Percentiles rank a stretch among this genome's conserved stretches.
Conservation (phyloP, 306 rosid species). For the Benincasa hispida region DNA sequence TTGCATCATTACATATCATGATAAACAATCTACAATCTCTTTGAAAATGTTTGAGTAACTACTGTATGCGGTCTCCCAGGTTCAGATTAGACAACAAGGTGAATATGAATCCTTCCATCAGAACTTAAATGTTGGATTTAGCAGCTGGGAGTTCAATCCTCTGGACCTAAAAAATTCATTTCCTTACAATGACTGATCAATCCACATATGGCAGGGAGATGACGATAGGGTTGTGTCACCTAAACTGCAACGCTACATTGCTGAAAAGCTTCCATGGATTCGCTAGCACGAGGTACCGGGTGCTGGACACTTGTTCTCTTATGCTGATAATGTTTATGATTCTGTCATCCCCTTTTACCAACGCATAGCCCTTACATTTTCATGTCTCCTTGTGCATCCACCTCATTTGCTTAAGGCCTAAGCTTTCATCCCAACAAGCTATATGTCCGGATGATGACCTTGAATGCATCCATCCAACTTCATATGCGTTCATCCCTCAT, state of each 20-base stretch:
- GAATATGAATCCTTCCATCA: conserved; percentile 42
- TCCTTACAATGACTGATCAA: conserved; percentile 45
- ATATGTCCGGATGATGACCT: too few relatives aligned
- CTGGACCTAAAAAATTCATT: conserved; percentile 62
- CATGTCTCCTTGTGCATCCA: too few relatives aligned
- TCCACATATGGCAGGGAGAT: conserved; percentile 88
- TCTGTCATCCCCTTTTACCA: conserved; percentile 7
- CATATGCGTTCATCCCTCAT: too few relatives aligned
- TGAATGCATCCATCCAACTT: too few relatives aligned
- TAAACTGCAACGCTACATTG: conserved; percentile 42
- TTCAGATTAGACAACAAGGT: conserved; percentile 51
- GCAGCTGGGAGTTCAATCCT: conserved; percentile 80
- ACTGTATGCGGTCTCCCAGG: conserved; percentile 24
- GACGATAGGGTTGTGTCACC: conserved; percentile 59
- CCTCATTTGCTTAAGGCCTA: too few relatives aligned
- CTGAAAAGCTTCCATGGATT: conserved; percentile 64
- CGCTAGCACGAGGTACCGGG: conserved; percentile 69
- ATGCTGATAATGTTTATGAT: conserved; percentile 34
- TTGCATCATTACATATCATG: background rate
- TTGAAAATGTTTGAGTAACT: background rate
- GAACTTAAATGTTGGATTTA: conserved; percentile 50
- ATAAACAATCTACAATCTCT: background rate
- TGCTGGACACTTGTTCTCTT: conserved; percentile 46
- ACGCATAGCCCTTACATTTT: too few relatives aligned
- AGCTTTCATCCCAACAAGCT: too few relatives aligned